These are phyloP conservation scores for Aureobasidium sp. DNA, from an alignment of 2,329 filamentous ascomycete species.

Conservation along the genomic window DNA sequence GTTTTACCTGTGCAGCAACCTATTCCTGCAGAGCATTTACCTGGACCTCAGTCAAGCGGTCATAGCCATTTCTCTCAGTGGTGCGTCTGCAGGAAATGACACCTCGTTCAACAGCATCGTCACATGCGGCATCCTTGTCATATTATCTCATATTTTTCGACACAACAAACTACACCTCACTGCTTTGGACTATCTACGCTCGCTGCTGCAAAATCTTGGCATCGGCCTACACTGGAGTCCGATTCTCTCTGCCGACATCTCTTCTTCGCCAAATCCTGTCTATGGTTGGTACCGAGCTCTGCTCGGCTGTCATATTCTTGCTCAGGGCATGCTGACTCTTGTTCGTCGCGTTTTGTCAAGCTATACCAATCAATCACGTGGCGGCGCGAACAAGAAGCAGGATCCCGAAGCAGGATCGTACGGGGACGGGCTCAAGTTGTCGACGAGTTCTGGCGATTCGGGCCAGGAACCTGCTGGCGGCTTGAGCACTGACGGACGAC, in stretches of 20 bases:
- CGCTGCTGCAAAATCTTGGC: conserved; percentile 31
- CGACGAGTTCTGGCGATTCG: conserved; percentile 27
- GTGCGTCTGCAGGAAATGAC: conserved; percentile 63
- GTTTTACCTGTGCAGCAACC: conserved; percentile 53
- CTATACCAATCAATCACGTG: conserved; percentile 9
- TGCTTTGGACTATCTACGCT: conserved; percentile 32
- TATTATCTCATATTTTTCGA: conserved; percentile 42
- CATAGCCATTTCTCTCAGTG: conserved; percentile 83
- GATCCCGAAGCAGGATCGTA: conserved; percentile 55
- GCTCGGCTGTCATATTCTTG: conserved; percentile 67
- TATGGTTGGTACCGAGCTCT: conserved; percentile 62
- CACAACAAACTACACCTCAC: conserved; percentile 44
- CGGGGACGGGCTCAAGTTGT: conserved; percentile 8
- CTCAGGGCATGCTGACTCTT: conserved; percentile 64
- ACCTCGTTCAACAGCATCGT: conserved; percentile 65
- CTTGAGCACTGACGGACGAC: conserved; percentile 42
- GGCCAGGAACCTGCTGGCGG: conserved; percentile 39
- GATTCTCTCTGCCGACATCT: conserved; percentile 19
- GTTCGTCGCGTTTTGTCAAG: conserved; percentile 42
- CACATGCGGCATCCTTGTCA: conserved; percentile 63
- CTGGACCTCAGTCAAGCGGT: conserved; percentile 88
- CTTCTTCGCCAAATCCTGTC: conserved; percentile 37
- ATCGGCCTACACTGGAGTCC: conserved; percentile 25
- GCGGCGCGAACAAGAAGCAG: conserved; percentile 13
- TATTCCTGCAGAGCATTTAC: conserved; percentile 72